Percentiles rank a stretch among this genome's conserved stretches.
Evolutionary conservation across 768 basidiomycete genomes (phyloP).

Genomic region (Phlebiopsis flavidoalba): DNA sequence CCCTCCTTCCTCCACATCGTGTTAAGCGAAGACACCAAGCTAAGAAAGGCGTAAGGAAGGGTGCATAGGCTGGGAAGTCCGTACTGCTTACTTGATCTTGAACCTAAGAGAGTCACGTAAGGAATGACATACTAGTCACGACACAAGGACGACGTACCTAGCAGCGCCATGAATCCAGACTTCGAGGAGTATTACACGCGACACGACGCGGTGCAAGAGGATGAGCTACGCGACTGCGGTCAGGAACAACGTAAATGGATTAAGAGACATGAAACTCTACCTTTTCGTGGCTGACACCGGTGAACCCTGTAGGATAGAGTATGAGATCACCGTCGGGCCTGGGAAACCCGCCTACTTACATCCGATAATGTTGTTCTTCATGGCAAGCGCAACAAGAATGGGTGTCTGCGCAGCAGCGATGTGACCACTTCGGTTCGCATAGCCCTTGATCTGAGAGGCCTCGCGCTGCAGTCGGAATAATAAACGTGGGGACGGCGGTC

Average conservation of each 20-base stretch:
- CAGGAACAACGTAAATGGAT: not conserved
- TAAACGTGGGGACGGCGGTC: not conserved
- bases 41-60: not conserved
- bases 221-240: conserved; percentile 25
- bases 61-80: not conserved
- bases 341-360: conserved; percentile 15
- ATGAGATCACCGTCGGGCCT: not conserved
- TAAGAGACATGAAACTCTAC: conserved; percentile 3
- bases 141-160: conserved; percentile 11
- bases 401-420: conserved; percentile 43
- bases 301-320: conserved; percentile 33
- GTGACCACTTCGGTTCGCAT: conserved; percentile 30
- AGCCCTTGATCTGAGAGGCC: conserved; percentile 14
- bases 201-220: conserved; percentile 40
- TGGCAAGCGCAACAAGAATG: conserved; percentile 44
- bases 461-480: not conserved
- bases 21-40: not conserved
- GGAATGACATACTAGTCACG: not conserved
- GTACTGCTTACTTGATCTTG: conserved; percentile 3
- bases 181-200: conserved; percentile 35
- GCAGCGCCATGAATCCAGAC: conserved; percentile 40
- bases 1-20: conserved; percentile 17
- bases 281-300: conserved; percentile 51
- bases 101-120: not conserved
- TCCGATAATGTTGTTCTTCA: conserved; percentile 51